A percentile compares a stretch with the other conserved stretches of the same genome.
Conservation (phyloP, 2,329 filamentous ascomycete genomes). For the Talaromyces albobiverticillius region DNA sequence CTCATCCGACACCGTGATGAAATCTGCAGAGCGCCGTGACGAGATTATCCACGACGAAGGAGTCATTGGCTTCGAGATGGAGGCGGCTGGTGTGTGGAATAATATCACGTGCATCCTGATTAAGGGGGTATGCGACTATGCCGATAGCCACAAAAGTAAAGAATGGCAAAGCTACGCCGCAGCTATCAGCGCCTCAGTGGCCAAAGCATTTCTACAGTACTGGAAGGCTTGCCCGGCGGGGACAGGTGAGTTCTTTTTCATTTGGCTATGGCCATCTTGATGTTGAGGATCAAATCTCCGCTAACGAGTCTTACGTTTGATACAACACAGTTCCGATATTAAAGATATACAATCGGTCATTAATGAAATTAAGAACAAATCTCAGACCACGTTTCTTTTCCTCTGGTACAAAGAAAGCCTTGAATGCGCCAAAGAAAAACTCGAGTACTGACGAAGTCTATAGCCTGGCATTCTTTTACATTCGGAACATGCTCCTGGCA, state of each 20-base stretch:
- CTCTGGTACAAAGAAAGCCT: too few species aligned
- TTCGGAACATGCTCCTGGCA: background rate
- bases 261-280: too few species aligned
- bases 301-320: too few species aligned
- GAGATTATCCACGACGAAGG: background rate
- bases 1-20: background rate
- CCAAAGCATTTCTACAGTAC: constrained; percentile 11
- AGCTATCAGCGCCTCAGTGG: constrained; percentile 24
- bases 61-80: constrained; percentile 26
- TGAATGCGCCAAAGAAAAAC: too few species aligned
- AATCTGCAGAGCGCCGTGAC: background rate
- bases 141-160: constrained; percentile 35
- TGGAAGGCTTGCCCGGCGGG: background rate
- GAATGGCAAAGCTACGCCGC: constrained; percentile 33
- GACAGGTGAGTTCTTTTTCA: too few species aligned
- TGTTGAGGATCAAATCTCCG: too few species aligned
- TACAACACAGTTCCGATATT: too few species aligned
- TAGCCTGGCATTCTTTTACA: constrained; percentile 1
- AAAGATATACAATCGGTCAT: too few species aligned
- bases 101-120: constrained; percentile 35
- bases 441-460: background rate
- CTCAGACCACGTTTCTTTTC: too few species aligned
- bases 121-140: constrained; percentile 37
- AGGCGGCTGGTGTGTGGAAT: constrained; percentile 24
- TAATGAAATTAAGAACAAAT: too few species aligned